These are phyloP conservation scores for Pythium pyrilobum DNA, from an alignment of 352 stramenopile genomes.

Conservation along the genomic window DNA sequence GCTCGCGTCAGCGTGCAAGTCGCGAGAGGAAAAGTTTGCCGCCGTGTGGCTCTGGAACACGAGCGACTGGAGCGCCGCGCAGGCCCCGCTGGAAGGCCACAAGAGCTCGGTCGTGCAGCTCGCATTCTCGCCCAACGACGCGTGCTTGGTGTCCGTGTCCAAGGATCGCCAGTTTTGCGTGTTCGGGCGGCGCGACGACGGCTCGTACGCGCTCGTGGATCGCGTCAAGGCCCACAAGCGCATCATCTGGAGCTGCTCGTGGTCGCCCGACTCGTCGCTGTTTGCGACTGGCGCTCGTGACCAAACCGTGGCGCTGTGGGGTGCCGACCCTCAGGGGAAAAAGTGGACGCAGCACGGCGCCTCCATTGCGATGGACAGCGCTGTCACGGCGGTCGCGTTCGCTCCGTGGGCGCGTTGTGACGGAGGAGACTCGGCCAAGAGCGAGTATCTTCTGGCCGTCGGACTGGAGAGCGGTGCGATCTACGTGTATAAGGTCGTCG, in stretches of 20 bases:
- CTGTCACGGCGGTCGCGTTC: conserved; percentile 66
- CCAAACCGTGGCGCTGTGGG: conserved; percentile 60
- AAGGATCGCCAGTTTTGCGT: conserved; percentile 72
- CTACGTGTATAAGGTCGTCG: conserved; percentile 25
- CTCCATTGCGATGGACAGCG: conserved; percentile 25
- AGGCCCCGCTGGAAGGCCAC: conserved; percentile 49
- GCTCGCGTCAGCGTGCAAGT: conserved; percentile 69
- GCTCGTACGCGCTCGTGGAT: conserved; percentile 35
- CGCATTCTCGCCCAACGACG: conserved; percentile 62
- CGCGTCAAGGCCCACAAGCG: conserved; percentile 64
- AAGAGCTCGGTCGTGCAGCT: conserved; percentile 79
- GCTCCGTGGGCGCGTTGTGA: conserved; percentile 14
- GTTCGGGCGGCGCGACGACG: conserved; percentile 26
- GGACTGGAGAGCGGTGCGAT: conserved; percentile 57
- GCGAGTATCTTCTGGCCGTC: conserved; percentile 39
- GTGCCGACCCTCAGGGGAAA: neutral
- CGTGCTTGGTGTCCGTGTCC: conserved; percentile 58
- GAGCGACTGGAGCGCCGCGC: conserved; percentile 38
- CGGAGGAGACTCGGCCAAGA: neutral
- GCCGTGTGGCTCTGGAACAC: conserved; percentile 65
- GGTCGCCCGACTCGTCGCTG: conserved; percentile 48
- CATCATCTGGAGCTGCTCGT: conserved; percentile 80
- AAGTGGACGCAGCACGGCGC: conserved; percentile 23
- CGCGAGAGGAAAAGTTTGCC: conserved; percentile 61
- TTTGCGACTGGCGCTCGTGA: conserved; percentile 65